phyloP scores from a whole-genome alignment of 2,329 filamentous ascomycete genomes.

The Pseudocercospora fuligena region DNA sequence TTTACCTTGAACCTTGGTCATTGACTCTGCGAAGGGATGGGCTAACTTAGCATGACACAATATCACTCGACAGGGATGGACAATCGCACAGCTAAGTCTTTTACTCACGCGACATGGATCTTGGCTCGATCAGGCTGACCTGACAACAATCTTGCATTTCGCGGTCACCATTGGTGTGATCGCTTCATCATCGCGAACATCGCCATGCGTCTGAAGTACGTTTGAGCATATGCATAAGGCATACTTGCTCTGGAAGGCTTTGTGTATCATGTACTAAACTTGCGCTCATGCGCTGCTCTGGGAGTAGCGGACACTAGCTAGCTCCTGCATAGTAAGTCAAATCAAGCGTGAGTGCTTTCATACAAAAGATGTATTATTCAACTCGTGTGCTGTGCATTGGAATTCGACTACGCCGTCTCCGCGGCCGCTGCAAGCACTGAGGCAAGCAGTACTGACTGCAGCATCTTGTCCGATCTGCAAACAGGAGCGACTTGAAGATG shows the following conservation, averaged over 20 bases:
- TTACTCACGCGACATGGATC: background rate
- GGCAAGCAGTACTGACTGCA: background rate
- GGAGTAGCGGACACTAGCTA: slow-evolving; percentile 12
- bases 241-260: background rate
- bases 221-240: background rate
- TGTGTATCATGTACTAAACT: background rate
- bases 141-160: background rate
- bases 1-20: background rate
- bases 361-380: background rate
- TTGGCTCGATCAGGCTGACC: background rate
- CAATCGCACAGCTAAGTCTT: background rate
- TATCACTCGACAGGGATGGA: background rate
- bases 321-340: slow-evolving; percentile 15
- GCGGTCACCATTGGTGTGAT: background rate
- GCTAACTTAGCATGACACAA: background rate
- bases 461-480: too few relatives aligned
- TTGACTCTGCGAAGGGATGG: background rate
- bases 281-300: slow-evolving; percentile 10
- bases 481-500: too few relatives aligned
- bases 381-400: background rate
- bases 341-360: slow-evolving; percentile 15
- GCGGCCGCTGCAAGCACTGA: background rate
- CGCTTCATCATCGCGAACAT: background rate
- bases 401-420: background rate
- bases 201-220: background rate